Percentiles rank a stretch among this genome's conserved stretches.
Conservation (phyloP, 2,329 filamentous ascomycete species). For the Paraphaeosphaeria sporulosa region DNA sequence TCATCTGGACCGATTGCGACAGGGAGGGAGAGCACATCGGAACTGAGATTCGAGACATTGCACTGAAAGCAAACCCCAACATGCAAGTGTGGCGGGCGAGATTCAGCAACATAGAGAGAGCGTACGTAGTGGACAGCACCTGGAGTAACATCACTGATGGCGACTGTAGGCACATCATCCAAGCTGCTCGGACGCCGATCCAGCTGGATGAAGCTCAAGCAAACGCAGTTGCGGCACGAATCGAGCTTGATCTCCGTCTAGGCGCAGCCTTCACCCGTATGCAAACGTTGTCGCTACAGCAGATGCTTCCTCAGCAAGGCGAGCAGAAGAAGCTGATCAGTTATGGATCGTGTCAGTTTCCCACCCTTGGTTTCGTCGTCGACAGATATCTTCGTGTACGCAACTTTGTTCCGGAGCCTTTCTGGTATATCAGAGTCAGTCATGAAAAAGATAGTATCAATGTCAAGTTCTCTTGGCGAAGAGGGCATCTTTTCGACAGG, state of each 20-base stretch:
- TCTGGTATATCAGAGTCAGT: slow-evolving; percentile 90
- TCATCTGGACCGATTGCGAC: slow-evolving; percentile 99
- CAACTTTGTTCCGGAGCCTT: slow-evolving; percentile 90
- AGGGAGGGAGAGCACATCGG: slow-evolving; percentile 97
- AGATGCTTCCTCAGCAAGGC: slow-evolving; percentile 70
- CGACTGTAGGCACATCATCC: slow-evolving; percentile 76
- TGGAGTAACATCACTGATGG: slow-evolving; percentile 8
- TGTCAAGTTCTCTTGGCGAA: slow-evolving; percentile 84
- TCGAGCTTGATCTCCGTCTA: slow-evolving; percentile 90
- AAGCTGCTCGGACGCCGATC: slow-evolving; percentile 79
- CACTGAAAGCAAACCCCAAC: slow-evolving; percentile 72
- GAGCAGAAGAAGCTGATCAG: slow-evolving; percentile 72
- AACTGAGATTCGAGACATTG: slow-evolving; percentile 84
- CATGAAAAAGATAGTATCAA: slow-evolving; percentile 79
- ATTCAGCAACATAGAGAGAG: slow-evolving; percentile 96
- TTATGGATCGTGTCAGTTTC: slow-evolving; percentile 97
- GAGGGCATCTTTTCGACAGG: slow-evolving; percentile 86
- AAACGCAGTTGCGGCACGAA: slow-evolving; percentile 84
- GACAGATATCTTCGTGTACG: slow-evolving; percentile 93
- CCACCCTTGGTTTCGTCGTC: slow-evolving; percentile 94
- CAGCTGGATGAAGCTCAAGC: slow-evolving; percentile 85
- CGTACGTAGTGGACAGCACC: slow-evolving; percentile 61
- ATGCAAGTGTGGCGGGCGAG: slow-evolving; percentile 84
- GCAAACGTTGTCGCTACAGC: slow-evolving; percentile 79
- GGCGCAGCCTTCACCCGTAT: slow-evolving; percentile 92